Conservation (phyloP, 768 basidiomycete species). For the Amanita rimosa region DNA sequence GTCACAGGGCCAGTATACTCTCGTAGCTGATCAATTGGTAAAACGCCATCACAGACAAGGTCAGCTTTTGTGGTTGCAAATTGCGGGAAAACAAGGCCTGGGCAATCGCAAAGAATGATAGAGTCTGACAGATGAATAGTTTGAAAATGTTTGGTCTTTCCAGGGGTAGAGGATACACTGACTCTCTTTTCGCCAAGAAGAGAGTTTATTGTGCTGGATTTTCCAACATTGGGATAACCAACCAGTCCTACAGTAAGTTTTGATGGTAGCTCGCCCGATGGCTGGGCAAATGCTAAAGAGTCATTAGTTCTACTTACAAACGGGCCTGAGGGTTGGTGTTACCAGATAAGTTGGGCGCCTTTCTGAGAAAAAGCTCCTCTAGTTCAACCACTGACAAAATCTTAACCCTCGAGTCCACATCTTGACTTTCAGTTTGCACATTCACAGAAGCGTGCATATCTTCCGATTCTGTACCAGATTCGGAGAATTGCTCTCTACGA, state of each 20-base stretch:
- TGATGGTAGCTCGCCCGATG: constrained; percentile 41
- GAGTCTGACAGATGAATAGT: constrained; percentile 88
- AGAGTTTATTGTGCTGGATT: constrained; percentile 96
- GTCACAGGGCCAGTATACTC: constrained; percentile 83
- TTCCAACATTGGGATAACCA: constrained; percentile 98
- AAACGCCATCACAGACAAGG: constrained; percentile 89
- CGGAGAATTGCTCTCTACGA: constrained; percentile 15
- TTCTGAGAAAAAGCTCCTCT: constrained; percentile 66
- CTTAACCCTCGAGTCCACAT: constrained; percentile 57
- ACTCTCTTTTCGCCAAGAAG: constrained; percentile 95
- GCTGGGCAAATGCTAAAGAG: constrained; percentile 44
- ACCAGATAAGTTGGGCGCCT: constrained; percentile 67
- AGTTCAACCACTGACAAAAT: constrained; percentile 82
- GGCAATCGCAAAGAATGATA: constrained; percentile 91
- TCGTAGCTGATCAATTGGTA: constrained; percentile 95
- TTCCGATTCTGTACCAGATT: constrained; percentile 20
- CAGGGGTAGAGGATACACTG: constrained; percentile 95
- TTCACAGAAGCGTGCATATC: constrained; percentile 31
- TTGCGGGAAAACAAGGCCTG: constrained; percentile 96
- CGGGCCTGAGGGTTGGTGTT: constrained; percentile 11
- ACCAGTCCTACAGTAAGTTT: constrained; percentile 84
- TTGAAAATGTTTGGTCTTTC: constrained; percentile 99
- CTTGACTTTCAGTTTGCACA: constrained; percentile 38
- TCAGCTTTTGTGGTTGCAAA: constrained; percentile 96
- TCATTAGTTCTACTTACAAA: background rate